These are phyloP conservation scores for Starmera pachycereana DNA, from an alignment of 805 yeast genomes.

Conservation along the genomic window DNA sequence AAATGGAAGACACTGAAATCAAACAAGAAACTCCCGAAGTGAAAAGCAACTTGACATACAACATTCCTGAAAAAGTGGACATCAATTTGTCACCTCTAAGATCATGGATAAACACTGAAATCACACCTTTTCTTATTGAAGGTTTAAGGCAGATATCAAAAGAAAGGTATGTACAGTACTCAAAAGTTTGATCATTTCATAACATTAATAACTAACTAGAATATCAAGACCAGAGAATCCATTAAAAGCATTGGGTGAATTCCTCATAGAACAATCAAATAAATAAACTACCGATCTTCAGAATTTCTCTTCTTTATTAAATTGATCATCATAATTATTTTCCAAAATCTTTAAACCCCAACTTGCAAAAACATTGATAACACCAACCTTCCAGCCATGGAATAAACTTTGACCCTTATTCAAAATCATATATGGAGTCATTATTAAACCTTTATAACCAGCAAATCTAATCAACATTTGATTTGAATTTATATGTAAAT, in stretches of 20 bases:
- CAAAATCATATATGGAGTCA: slow-evolving; percentile 38
- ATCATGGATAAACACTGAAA: slow-evolving; percentile 51
- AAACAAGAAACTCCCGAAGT: slow-evolving; percentile 7
- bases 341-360: slow-evolving; percentile 67
- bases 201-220: slow-evolving; percentile 9
- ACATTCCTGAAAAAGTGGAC: slow-evolving; percentile 7
- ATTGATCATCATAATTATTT: slow-evolving; percentile 34
- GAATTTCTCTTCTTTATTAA: slow-evolving; percentile 31
- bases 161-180: slow-evolving; percentile 24
- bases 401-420: slow-evolving; percentile 40
- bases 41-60: slow-evolving; percentile 13
- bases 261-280: slow-evolving; percentile 26
- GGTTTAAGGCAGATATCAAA: slow-evolving; percentile 50
- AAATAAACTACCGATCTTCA: slow-evolving; percentile 1
- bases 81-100: slow-evolving; percentile 24
- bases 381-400: slow-evolving; percentile 89
- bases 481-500: slow-evolving; percentile 25
- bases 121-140: slow-evolving; percentile 52
- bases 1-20: too few relatives aligned
- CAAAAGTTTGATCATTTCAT: background rate
- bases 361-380: slow-evolving; percentile 67
- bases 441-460: slow-evolving; percentile 43
- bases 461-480: slow-evolving; percentile 52
- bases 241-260: slow-evolving; percentile 42
- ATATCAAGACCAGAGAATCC: slow-evolving; percentile 40